Base-by-base conservation (phyloP, 805 yeast genomes). In the Candida sakaeoensis region DNA sequence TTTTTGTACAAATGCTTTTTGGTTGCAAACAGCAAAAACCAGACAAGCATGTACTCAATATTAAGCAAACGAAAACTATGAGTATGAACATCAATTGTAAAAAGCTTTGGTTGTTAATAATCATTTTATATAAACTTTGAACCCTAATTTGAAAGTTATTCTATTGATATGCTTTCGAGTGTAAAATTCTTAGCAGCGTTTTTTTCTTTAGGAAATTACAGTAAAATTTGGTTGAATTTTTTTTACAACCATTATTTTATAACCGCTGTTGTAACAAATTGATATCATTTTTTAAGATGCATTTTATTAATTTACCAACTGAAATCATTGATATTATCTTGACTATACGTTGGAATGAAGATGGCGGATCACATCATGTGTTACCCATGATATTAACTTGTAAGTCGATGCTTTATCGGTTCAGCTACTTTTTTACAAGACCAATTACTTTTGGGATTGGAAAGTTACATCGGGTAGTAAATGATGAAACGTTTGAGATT, bases 351-450 rank as follows among this genome's bases (percentile, higher is more conserved):
- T 36, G 39, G 39, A n/a, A n/a, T 8, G 19, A 8, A 15, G 39
- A 36, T 36, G 13, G 27, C 14, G 33, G 33, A 3, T 36, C 39
- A 14, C 18, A 26, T 19, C 15, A 27, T 18, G 39, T 36, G 3
- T 15, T 36, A 36, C 39, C 39, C 10, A 27, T 36, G 33, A 36
- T 36, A 4, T 27, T 36, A 8, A 36, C 39, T 19, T 36, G 39
- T 27, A 26, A 9, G 5, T 14, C 8, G 9, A 14, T 36, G 12
- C 27, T 27, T 17, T 19, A 15, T 17, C 21, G 27, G 3, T 27
- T 27, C 14, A 36, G 27, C 12, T 27, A 36, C 13, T 12, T 36
- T 3, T 24, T 36, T 2, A 18, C 8, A 2, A 18, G 8, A 27
- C 33, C 25, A 19, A 17, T 36, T 3, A 18, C 33, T 6, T 13